Conservation (phyloP, 371 early-diverging fungal species). For the Funneliformis caledonium region DNA sequence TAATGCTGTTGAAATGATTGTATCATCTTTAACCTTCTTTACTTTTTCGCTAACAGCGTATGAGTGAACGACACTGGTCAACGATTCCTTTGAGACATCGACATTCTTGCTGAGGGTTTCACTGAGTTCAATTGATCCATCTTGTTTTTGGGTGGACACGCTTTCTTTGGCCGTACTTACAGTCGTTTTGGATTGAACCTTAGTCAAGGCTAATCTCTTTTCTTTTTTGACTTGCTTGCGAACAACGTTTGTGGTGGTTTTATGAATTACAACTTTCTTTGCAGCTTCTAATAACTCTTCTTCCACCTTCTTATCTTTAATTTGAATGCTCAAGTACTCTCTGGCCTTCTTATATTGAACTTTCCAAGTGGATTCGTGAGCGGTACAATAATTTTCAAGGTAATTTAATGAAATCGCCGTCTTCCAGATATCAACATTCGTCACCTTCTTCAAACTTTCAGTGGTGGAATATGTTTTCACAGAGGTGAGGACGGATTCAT, state of each 20-base stretch:
- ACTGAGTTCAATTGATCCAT: too few species aligned
- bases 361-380: constrained; percentile 21
- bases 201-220: neutral
- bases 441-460: constrained; percentile 20
- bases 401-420: constrained; percentile 14
- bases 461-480: neutral
- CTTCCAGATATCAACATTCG: neutral
- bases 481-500: neutral
- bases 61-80: too few species aligned
- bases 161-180: too few species aligned
- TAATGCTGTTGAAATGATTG: too few species aligned
- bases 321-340: neutral
- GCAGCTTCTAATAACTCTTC: constrained; percentile 8
- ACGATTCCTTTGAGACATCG: too few species aligned
- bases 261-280: constrained; percentile 1
- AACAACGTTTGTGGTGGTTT: neutral
- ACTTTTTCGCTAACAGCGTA: too few species aligned
- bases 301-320: constrained; percentile 12
- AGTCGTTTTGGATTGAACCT: too few species aligned
- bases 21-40: too few species aligned
- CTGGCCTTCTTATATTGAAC: neutral
- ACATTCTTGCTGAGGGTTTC: too few species aligned
- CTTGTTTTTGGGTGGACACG: too few species aligned
- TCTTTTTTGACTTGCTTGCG: constrained; percentile 8
- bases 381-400: neutral